Percentiles rank a stretch among this genome's conserved stretches.
Evolutionary conservation across 495 filamentous ascomycete genomes (phyloP).

Genomic region (Staphylotrichum longicolle): DNA sequence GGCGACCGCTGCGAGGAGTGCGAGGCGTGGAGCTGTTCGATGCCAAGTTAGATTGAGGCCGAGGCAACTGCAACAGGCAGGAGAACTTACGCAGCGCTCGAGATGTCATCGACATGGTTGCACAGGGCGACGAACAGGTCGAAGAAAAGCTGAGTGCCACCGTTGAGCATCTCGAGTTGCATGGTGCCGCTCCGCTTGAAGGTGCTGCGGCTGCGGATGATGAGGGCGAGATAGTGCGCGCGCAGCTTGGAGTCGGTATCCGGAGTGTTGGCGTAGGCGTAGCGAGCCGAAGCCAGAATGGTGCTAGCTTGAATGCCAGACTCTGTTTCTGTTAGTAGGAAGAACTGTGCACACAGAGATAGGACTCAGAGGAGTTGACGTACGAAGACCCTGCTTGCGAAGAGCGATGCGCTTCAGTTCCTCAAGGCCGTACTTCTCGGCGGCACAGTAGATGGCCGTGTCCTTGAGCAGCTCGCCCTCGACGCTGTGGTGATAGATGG

Average conservation of each 20-base stretch:
- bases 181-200: slow-evolving; percentile 96
- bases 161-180: slow-evolving; percentile 90
- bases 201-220: slow-evolving; percentile 76
- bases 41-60: neutral
- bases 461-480: slow-evolving; percentile 75
- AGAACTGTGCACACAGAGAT: neutral
- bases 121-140: slow-evolving; percentile 90
- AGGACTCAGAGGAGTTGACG: slow-evolving; percentile 20
- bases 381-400: slow-evolving; percentile 76
- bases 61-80: neutral
- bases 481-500: slow-evolving; percentile 63
- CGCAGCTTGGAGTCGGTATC: slow-evolving; percentile 84
- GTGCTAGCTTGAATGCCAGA: slow-evolving; percentile 78
- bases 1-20: slow-evolving; percentile 44
- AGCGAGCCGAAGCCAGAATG: slow-evolving; percentile 78
- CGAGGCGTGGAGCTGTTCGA: slow-evolving; percentile 41
- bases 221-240: slow-evolving; percentile 88
- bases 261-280: slow-evolving; percentile 84
- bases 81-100: slow-evolving; percentile 46
- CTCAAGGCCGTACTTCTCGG: slow-evolving; percentile 74
- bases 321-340: slow-evolving; percentile 42
- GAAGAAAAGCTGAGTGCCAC: slow-evolving; percentile 79
- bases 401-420: slow-evolving; percentile 80
- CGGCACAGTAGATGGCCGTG: slow-evolving; percentile 88
- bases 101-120: slow-evolving; percentile 76